These are phyloP conservation scores for Rhododendron griersonianum DNA, from an alignment of 148 eudicot genomes.

Conservation along the genomic window DNA sequence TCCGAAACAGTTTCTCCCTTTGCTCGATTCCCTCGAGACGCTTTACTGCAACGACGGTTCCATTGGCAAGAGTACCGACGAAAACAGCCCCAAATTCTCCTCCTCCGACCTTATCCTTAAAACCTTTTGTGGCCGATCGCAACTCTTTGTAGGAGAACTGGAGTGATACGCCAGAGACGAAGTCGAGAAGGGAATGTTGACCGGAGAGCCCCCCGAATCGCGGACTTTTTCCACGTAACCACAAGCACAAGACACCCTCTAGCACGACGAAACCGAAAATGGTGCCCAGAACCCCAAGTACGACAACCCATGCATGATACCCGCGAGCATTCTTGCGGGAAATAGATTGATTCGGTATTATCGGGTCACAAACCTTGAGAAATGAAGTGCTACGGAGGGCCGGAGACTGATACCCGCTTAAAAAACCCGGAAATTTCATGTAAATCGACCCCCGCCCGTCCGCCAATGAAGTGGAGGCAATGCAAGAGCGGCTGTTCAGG, in stretches of 20 bases:
- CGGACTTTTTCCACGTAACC: conserved; percentile 54
- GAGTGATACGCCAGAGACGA: conserved; percentile 75
- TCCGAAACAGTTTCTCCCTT: too few species aligned
- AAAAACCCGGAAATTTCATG: conserved; percentile 37
- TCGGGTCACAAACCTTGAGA: conserved; percentile 63
- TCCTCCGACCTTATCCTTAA: conserved; percentile 74
- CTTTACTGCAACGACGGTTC: conserved; percentile 63
- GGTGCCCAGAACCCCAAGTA: conserved; percentile 43
- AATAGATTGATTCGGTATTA: conserved; percentile 39
- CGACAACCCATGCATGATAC: conserved; percentile 51
- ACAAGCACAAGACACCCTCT: conserved; percentile 67
- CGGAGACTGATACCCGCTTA: conserved; percentile 68
- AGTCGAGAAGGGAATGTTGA: conserved; percentile 83
- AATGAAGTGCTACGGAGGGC: conserved; percentile 79
- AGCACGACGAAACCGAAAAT: conserved; percentile 29
- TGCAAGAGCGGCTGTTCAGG: conserved; percentile 44
- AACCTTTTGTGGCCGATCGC: conserved; percentile 56
- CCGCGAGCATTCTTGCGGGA: conserved; percentile 8
- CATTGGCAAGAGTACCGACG: conserved; percentile 53
- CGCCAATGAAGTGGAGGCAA: conserved; percentile 54
- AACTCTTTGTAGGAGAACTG: conserved; percentile 73
- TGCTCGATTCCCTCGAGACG: conserved; percentile 1
- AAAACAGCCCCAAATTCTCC: conserved; percentile 90
- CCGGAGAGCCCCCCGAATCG: conserved; percentile 46
- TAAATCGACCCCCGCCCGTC: conserved; percentile 69